Base-by-base conservation (phyloP, 257 asterid genomes). In the Nicotiana tomentosiformis region DNA sequence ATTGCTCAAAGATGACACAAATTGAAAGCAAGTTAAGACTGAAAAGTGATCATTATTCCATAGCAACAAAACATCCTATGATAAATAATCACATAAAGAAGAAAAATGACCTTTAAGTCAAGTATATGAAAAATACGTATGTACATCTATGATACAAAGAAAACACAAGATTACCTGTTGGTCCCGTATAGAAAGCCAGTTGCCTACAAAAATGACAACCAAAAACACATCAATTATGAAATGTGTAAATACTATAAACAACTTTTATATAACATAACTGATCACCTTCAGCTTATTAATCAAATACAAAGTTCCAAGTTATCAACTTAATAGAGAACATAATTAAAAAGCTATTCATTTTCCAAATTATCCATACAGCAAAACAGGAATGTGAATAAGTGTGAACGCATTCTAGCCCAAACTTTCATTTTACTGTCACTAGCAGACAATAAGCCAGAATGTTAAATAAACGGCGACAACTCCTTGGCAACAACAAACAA, bases 121-220 rank as follows among this genome's bases (percentile, higher is more conserved):
- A 35, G 37, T 12, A 58, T 5, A 58, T 82, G 10, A 35, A 67
- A 16, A 20, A 3, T 15, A 23, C 1, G 16, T 32, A 66, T 57
- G 20, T 81, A 66, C 82, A 84, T 84, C 82, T 66, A 84, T 55
- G 23, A 81, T 83, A 65, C 30, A 66, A 65, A 66, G 39, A n/a
- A 43, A 65, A 61, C 35, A 84, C 60, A 62, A 39, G 33, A 76
- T 26, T 76, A 93, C 97, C 97, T 90, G 96, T 91, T n/a, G 96
- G 90, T 51, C 97, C 98, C 29, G 95, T 92, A 85, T 82, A 92
- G 87, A 91, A 89, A 66, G 97, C 91, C 80, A 93, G 91, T 87
- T 93, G 98, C 93, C 98, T 93, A 70, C 91, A 88, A 30, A 23
- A 61, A 88, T 65, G 81, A 80, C 66, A 69, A 77, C 20, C 79